Conservation (phyloP, 768 basidiomycete genomes). For the Boletales sp. region DNA sequence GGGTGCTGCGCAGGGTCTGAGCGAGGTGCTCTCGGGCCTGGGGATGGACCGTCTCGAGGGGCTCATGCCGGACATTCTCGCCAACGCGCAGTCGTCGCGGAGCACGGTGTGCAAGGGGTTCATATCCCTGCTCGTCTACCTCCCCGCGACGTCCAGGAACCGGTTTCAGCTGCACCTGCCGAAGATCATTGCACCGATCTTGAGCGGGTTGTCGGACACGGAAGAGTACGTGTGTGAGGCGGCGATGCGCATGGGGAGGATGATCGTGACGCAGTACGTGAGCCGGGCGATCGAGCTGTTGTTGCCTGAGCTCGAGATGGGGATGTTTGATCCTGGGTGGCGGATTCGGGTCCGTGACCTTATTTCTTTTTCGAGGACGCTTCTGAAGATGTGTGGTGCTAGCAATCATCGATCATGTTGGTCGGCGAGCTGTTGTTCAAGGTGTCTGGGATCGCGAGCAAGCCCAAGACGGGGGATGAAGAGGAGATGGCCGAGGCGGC, state of each 20-base stretch:
- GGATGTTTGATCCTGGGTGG: slow-evolving; percentile 95
- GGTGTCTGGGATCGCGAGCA: slow-evolving; percentile 92
- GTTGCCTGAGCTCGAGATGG: slow-evolving; percentile 88
- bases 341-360: slow-evolving; percentile 73
- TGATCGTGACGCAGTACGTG: slow-evolving; percentile 96
- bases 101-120: slow-evolving; percentile 95
- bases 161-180: slow-evolving; percentile 95
- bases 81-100: slow-evolving; percentile 84
- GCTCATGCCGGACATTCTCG: slow-evolving; percentile 89
- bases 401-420: slow-evolving; percentile 95
- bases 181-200: slow-evolving; percentile 89
- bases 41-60: slow-evolving; percentile 98
- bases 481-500: slow-evolving; percentile 61
- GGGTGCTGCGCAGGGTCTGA: slow-evolving; percentile 95
- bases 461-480: slow-evolving; percentile 70
- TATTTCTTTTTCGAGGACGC: not conserved
- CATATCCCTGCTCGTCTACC: slow-evolving; percentile 94
- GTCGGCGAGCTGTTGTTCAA: slow-evolving; percentile 96
- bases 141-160: slow-evolving; percentile 93
- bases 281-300: slow-evolving; percentile 88
- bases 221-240: slow-evolving; percentile 97
- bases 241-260: slow-evolving; percentile 97
- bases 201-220: slow-evolving; percentile 85
- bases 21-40: slow-evolving; percentile 90
- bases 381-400: not conserved